phyloP scores from a whole-genome alignment of 768 basidiomycete species.

The Boletellus ananiceps region DNA sequence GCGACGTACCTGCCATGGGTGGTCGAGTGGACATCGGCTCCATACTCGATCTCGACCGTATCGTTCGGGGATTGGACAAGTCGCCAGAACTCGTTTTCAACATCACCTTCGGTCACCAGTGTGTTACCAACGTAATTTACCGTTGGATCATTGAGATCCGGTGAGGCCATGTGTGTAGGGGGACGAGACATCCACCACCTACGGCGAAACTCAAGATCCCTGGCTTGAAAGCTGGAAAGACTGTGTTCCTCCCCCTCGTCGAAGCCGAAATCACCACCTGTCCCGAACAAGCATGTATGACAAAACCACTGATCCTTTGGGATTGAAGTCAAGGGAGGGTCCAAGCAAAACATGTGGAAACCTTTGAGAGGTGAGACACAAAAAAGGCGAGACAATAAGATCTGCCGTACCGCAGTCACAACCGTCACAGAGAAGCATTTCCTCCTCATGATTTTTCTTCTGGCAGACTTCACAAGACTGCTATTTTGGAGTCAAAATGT shows the following conservation, averaged over 20 bases:
- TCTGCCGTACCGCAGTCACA: constrained; percentile 66
- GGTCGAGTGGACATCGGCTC: constrained; percentile 97
- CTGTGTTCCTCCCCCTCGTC: constrained; percentile 97
- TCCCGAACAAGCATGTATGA: constrained; percentile 83
- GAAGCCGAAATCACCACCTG: constrained; percentile 95
- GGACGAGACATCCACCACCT: constrained; percentile 85
- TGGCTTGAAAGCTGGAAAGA: constrained; percentile 84
- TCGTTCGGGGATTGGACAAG: constrained; percentile 85
- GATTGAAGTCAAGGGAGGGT: constrained; percentile 79
- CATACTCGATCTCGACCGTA: constrained; percentile 97
- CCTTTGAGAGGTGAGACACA: constrained; percentile 43
- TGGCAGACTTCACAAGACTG: constrained; percentile 92
- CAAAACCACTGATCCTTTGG: constrained; percentile 98
- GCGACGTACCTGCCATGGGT: constrained; percentile 88
- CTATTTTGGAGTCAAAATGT: constrained; percentile 36
- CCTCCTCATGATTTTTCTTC: constrained; percentile 80
- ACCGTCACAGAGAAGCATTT: constrained; percentile 89
- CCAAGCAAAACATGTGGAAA: constrained; percentile 95
- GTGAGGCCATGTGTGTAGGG: constrained; percentile 35
- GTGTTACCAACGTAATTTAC: constrained; percentile 55
- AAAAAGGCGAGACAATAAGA: constrained; percentile 9
- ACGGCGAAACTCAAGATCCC: constrained; percentile 84
- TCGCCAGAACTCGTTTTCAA: constrained; percentile 96
- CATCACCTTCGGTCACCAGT: constrained; percentile 80
- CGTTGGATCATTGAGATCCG: constrained; percentile 45